phyloP scores from a whole-genome alignment of 441 rosid species.

The Gossypium aridum region DNA sequence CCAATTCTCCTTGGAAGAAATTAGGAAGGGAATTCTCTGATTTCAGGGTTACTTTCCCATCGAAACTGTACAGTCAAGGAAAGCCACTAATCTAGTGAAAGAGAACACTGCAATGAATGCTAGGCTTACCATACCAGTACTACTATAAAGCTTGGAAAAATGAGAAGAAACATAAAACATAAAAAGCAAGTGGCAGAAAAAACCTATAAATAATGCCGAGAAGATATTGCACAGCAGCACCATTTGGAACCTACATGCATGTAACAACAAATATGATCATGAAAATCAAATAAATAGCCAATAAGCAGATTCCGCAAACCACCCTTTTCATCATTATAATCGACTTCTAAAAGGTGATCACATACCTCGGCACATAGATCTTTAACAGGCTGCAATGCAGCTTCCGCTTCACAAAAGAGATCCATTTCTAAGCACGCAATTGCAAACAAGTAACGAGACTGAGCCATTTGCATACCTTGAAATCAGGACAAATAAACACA shows the following conservation, averaged over 20 bases:
- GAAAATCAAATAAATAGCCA: not conserved
- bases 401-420: conserved; percentile 50
- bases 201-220: conserved; percentile 57
- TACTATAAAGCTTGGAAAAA: not conserved
- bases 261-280: conserved; percentile 7
- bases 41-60: not conserved
- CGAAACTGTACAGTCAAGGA: not conserved
- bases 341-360: not conserved
- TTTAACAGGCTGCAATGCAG: conserved; percentile 34
- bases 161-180: not conserved
- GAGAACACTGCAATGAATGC: not conserved
- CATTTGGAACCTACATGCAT: conserved; percentile 36
- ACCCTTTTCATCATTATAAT: not conserved
- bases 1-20: not conserved
- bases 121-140: not conserved
- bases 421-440: conserved; percentile 54
- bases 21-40: not conserved
- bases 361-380: conserved; percentile 35
- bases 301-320: not conserved
- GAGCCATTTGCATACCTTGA: conserved; percentile 41
- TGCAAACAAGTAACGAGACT: conserved; percentile 51
- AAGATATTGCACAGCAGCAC: conserved; percentile 59
- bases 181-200: not conserved
- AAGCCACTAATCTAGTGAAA: conserved; percentile 1
- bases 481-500: conserved; percentile 5